phyloP scores from a whole-genome alignment of 208 protist species.

The Leptomonas pyrrhocoris region DNA sequence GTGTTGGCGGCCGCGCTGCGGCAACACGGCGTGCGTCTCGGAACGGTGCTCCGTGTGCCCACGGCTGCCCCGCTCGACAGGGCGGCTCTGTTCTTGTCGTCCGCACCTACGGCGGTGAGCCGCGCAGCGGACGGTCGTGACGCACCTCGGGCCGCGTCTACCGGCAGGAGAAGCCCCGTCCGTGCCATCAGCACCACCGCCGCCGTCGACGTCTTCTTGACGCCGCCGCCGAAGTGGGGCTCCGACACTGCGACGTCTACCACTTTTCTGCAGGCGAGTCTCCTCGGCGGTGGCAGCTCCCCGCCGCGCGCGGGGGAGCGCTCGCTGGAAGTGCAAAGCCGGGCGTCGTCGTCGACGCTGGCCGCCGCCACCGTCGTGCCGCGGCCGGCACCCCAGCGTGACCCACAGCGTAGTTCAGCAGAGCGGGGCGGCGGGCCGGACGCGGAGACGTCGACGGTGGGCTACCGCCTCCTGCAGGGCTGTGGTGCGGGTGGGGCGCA shows the following conservation, averaged over 20 bases:
- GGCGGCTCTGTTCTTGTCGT: not conserved
- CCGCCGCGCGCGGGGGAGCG: not conserved
- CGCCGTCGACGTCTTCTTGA: constrained; percentile 5
- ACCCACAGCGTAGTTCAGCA: not conserved
- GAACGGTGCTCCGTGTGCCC: not conserved
- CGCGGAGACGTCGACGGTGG: constrained; percentile 16
- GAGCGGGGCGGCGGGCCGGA: no score
- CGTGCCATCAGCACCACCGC: not conserved
- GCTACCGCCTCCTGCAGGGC: constrained; percentile 15
- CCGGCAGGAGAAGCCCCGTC: not conserved
- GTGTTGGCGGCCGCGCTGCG: constrained; percentile 20
- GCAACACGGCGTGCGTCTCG: constrained; percentile 14
- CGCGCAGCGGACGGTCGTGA: not conserved
- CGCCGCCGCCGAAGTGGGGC: constrained; percentile 17
- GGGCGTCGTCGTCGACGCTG: not conserved
- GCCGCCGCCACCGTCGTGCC: no score
- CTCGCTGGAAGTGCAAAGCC: no score
- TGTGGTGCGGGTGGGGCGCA: not conserved
- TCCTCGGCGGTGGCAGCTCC: constrained; percentile 2
- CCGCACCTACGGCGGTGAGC: not conserved
- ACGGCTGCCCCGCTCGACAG: not conserved
- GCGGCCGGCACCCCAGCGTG: not conserved
- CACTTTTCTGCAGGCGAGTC: constrained; percentile 11
- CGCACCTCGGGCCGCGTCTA: not conserved
- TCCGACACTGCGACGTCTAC: not conserved